Conservation (phyloP, 108 stramenopile genomes). For the Conticribra weissflogii region DNA sequence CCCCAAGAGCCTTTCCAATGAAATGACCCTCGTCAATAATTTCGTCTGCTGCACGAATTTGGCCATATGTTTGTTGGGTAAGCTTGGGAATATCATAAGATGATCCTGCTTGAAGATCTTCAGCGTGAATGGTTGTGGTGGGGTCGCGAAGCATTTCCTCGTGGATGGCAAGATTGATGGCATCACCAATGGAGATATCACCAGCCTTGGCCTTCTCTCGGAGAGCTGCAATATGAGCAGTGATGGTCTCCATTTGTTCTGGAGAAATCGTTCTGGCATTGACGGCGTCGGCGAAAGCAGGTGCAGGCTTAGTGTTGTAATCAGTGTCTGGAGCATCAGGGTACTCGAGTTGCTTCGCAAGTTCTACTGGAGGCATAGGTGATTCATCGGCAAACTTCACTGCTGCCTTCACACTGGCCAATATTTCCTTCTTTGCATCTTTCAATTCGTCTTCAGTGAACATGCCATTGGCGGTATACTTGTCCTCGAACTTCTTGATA, state of each 20-base stretch:
- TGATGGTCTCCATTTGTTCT: constrained; percentile 74
- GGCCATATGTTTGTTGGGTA: constrained; percentile 97
- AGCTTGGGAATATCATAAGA: constrained; percentile 98
- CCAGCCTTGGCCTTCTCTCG: constrained; percentile 86
- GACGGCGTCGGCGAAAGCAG: constrained; percentile 83
- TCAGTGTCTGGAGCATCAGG: constrained; percentile 96
- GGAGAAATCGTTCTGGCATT: constrained; percentile 84
- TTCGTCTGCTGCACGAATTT: constrained; percentile 95
- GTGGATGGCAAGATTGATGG: constrained; percentile 97
- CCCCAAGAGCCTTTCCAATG: constrained; percentile 98
- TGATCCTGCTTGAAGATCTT: constrained; percentile 98
- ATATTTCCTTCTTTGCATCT: constrained; percentile 76
- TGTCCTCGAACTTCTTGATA: constrained; percentile 93
- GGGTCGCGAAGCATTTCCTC: constrained; percentile 99
- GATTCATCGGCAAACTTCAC: constrained; percentile 94
- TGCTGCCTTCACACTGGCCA: constrained; percentile 87
- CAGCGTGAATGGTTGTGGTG: constrained; percentile 97
- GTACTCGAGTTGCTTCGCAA: constrained; percentile 97
- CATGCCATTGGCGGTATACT: constrained; percentile 71
- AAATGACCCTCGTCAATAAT: constrained; percentile 99
- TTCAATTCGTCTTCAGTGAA: constrained; percentile 93
- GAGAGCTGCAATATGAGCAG: constrained; percentile 77
- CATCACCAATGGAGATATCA: constrained; percentile 97
- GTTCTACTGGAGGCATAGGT: constrained; percentile 90
- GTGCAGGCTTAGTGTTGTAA: constrained; percentile 88